A percentile compares a stretch with the other conserved stretches of the same genome.
phyloP scores from a whole-genome alignment of 2,329 filamentous ascomycete genomes.

The Curvularia hawaiiensis region DNA sequence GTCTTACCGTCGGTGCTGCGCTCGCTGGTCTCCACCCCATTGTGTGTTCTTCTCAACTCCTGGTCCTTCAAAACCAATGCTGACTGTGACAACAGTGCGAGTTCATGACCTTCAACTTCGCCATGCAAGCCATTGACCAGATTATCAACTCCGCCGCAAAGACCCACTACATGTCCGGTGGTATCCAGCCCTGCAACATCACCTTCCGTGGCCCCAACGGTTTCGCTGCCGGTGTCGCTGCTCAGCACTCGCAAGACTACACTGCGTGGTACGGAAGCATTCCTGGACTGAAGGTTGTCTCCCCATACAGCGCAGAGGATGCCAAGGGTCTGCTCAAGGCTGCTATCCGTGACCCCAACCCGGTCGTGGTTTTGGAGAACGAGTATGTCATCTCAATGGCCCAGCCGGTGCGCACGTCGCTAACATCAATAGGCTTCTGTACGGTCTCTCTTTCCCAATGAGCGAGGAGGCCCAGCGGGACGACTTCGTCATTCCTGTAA shows the following conservation, averaged over 20 bases:
- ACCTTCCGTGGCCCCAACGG: conserved; percentile 99
- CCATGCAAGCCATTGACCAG: conserved; percentile 99
- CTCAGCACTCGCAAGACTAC: conserved; percentile 99
- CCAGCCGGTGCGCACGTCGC: background rate
- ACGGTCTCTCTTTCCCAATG: conserved; percentile 96
- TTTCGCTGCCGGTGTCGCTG: conserved; percentile 92
- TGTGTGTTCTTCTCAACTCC: conserved; percentile 59
- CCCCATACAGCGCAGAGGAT: conserved; percentile 95
- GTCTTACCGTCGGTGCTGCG: conserved; percentile 92
- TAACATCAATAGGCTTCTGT: conserved; percentile 66
- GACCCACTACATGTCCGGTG: conserved; percentile 99
- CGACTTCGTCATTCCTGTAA: conserved; percentile 88
- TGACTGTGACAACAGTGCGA: conserved; percentile 69
- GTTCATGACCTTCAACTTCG: conserved; percentile 99
- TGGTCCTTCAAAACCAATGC: conserved; percentile 2
- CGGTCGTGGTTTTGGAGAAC: conserved; percentile 73
- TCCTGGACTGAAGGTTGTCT: conserved; percentile 94
- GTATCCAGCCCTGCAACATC: conserved; percentile 99
- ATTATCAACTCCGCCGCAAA: conserved; percentile 99
- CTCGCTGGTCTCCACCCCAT: conserved; percentile 93
- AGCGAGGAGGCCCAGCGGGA: conserved; percentile 93
- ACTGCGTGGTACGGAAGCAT: conserved; percentile 99
- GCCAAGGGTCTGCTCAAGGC: conserved; percentile 98
- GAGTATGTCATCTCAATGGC: conserved; percentile 44
- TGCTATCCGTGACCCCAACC: conserved; percentile 97